Evolutionary conservation across 2,329 filamentous ascomycete genomes (phyloP), one percentile per base, ranked within the genome.

Genomic region (Hypoxylon sp.): DNA sequence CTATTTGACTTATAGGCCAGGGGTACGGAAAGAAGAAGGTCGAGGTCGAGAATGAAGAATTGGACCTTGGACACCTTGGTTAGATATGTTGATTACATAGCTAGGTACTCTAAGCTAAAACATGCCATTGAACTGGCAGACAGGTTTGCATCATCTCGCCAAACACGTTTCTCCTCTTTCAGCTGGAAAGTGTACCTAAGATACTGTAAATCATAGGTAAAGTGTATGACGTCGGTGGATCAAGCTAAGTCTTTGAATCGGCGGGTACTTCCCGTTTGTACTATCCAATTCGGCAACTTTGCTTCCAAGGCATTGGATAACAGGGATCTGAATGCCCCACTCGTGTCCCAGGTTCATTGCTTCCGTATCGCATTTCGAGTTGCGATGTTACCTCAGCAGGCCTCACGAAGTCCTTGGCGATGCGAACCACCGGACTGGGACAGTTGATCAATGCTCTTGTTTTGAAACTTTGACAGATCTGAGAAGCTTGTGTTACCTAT

Each of bases 201-300:
- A 61, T 47, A 55, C 25, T 39, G 21, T 52, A n/a, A n/a, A n/a
- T n/a, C n/a, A 34, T 5, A 19, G 47, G 48, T 16, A 37, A 9
- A 63, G 61, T 70, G 67, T 70, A 70, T 70, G 67, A 70, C 67
- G 67, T 70, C 58, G 67, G 67, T 65, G 67, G 67, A 65, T 32
- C 41, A 34, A 11, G 3, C 27, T 53, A 50, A 43, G 27, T 62
- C 61, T 65, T 67, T 63, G 25, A 54, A 37, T 23, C 8, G 34
- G 29, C 19, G 16, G 52, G 34, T 46, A 56, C 50, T 56, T 57
- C 14, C 11, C 34, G 5, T 23, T 52, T 37, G 56, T 53, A 57
- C 48, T 37, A 16, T 50, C 52, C 32, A 39, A 57, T 39, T 54
- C 45, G 50, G 55, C 21, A 29, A 14, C 30, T 21, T 37, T 64